Conservation (phyloP, 2,329 filamentous ascomycete species). For the Aspergillus sp. region DNA sequence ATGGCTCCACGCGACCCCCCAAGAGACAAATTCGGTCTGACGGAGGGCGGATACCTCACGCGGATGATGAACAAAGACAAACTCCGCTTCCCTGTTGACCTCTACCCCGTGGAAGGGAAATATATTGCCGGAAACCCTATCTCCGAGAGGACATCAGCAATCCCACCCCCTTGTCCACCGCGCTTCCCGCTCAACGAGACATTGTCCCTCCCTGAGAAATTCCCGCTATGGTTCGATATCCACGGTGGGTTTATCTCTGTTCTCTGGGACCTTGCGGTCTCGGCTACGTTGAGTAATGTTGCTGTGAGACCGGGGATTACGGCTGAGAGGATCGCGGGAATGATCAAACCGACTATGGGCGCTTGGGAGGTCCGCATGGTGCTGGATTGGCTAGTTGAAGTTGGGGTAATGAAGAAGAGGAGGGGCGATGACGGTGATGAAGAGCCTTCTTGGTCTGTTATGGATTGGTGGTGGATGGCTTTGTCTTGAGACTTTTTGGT, state of each 20-base stretch:
- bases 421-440: constrained; percentile 6
- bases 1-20: constrained; percentile 42
- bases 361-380: constrained; percentile 44
- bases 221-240: constrained; percentile 52
- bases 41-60: constrained; percentile 48
- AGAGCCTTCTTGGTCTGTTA: constrained; percentile 31
- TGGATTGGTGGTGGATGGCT: constrained; percentile 46
- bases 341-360: constrained; percentile 40
- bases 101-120: constrained; percentile 31
- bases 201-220: constrained; percentile 24
- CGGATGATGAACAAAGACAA: constrained; percentile 46
- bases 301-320: constrained; percentile 42
- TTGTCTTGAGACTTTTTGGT: constrained; percentile 13
- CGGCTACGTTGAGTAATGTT: constrained; percentile 43
- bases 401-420: constrained; percentile 20
- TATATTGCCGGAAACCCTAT: constrained; percentile 45
- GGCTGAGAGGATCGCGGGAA: constrained; percentile 33
- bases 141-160: constrained; percentile 14
- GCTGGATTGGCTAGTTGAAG: constrained; percentile 41
- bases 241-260: constrained; percentile 36
- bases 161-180: constrained; percentile 28
- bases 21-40: constrained; percentile 46
- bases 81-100: constrained; percentile 44
- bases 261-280: constrained; percentile 45
- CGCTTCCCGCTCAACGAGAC: background rate